Percentiles rank a stretch among this genome's conserved stretches.
Conservation (phyloP, 2,329 filamentous ascomycete species). For the Pyricularia grisea region DNA sequence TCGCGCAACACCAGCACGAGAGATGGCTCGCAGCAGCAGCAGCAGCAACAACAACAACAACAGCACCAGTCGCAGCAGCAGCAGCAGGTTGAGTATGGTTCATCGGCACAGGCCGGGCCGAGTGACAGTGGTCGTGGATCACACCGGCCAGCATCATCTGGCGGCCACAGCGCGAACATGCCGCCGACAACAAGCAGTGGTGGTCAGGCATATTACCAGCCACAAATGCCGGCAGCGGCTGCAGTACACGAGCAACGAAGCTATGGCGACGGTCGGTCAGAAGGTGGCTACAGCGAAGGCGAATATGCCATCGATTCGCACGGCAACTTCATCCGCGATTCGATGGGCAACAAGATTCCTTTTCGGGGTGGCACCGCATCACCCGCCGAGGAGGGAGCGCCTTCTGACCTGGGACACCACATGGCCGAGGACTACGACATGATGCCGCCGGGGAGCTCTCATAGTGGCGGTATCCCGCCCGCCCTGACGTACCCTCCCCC, state of each 20-base stretch:
- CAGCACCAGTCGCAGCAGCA: no score
- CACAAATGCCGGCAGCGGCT: slow-evolving; percentile 25
- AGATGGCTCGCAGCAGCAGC: slow-evolving; percentile 23
- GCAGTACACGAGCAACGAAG: slow-evolving; percentile 32
- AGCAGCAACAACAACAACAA: slow-evolving; percentile 18
- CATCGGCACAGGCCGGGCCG: slow-evolving; percentile 19
- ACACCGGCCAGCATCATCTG: background rate
- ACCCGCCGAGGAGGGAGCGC: slow-evolving; percentile 21
- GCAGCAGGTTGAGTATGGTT: slow-evolving; percentile 21
- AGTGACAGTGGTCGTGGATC: background rate
- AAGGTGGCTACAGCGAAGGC: slow-evolving; percentile 58
- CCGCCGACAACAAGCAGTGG: slow-evolving; percentile 24
- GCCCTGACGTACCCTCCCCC: background rate
- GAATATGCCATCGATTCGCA: slow-evolving; percentile 59
- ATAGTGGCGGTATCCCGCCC: background rate
- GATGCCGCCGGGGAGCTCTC: slow-evolving; percentile 15
- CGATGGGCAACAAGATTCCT: slow-evolving; percentile 48
- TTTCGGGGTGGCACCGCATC: slow-evolving; percentile 36
- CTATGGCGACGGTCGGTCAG: slow-evolving; percentile 39
- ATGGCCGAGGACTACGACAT: slow-evolving; percentile 48
- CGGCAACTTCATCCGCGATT: slow-evolving; percentile 52
- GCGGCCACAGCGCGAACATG: slow-evolving; percentile 7
- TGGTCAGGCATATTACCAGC: slow-evolving; percentile 30
- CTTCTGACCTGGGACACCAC: slow-evolving; percentile 33
- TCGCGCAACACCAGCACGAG: slow-evolving; percentile 41